Evolutionary conservation across 2,329 filamentous ascomycete genomes (phyloP).

Genomic region (Calonectria montana): DNA sequence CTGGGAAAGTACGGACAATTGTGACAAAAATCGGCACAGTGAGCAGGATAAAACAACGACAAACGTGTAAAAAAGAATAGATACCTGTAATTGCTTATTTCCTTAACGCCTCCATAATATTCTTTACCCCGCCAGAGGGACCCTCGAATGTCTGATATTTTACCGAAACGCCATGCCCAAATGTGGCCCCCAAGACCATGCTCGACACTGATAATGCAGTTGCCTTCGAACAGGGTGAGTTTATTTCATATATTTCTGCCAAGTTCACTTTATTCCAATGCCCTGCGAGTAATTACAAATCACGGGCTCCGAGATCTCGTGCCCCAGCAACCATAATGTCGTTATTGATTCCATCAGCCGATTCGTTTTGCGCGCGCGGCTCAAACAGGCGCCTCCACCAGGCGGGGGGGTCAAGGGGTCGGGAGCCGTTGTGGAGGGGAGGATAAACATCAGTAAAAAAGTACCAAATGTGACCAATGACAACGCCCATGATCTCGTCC

Average conservation of each 20-base stretch:
- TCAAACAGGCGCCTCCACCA: conserved; percentile 94
- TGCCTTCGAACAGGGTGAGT: background rate
- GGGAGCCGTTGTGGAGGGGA: conserved; percentile 83
- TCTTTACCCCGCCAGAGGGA: conserved; percentile 7
- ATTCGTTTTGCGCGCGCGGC: conserved; percentile 60
- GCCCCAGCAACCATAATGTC: conserved; percentile 71
- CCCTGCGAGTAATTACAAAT: conserved; percentile 23
- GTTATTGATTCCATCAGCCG: conserved; percentile 67
- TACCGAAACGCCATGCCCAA: conserved; percentile 27
- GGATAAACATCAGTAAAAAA: conserved; percentile 98
- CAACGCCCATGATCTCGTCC: conserved; percentile 95
- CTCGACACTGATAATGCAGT: conserved; percentile 21
- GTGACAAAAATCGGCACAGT: background rate
- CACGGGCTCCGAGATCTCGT: conserved; percentile 42
- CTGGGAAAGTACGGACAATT: background rate
- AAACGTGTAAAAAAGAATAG: background rate
- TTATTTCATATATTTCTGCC: background rate
- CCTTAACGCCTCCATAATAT: conserved; percentile 27
- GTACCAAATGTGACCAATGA: conserved; percentile 97
- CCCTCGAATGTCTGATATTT: conserved; percentile 16
- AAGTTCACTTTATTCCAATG: background rate
- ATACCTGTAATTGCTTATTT: background rate
- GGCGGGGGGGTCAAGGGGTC: conserved; percentile 86
- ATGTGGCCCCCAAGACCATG: background rate
- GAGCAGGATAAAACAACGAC: no score